These are phyloP conservation scores for Phytophthora syringae DNA, from an alignment of 352 stramenopile species.

Conservation along the genomic window DNA sequence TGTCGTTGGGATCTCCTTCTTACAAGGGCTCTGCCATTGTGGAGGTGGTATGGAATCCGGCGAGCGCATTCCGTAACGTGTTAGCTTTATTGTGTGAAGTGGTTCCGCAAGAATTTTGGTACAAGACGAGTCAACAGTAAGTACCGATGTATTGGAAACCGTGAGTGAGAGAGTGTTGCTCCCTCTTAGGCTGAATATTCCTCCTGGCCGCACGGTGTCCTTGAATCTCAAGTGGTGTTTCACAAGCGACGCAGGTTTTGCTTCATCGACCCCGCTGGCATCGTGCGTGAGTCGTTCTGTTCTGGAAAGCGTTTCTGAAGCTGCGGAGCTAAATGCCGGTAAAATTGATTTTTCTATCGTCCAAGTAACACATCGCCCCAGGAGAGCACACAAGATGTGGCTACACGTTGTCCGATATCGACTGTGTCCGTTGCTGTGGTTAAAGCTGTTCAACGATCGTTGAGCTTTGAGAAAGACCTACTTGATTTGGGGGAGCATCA, in stretches of 20 bases:
- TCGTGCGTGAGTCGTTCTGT: slow-evolving; percentile 75
- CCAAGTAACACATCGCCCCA: slow-evolving; percentile 25
- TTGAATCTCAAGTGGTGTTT: slow-evolving; percentile 78
- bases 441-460: slow-evolving; percentile 70
- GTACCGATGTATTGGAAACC: slow-evolving; percentile 6
- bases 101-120: slow-evolving; percentile 41
- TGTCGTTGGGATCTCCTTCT: slow-evolving; percentile 52
- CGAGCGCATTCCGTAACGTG: slow-evolving; percentile 53
- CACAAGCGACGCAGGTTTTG: slow-evolving; percentile 64
- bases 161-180: slow-evolving; percentile 24
- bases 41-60: slow-evolving; percentile 68
- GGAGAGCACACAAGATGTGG: slow-evolving; percentile 11
- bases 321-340: slow-evolving; percentile 57
- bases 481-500: slow-evolving; percentile 85
- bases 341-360: slow-evolving; percentile 63
- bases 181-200: slow-evolving; percentile 51
- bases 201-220: slow-evolving; percentile 36
- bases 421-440: slow-evolving; percentile 66
- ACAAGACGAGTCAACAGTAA: slow-evolving; percentile 16
- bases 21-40: slow-evolving; percentile 39
- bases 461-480: slow-evolving; percentile 70
- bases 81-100: slow-evolving; percentile 57
- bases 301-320: slow-evolving; percentile 65
- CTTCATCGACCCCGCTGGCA: slow-evolving; percentile 61
- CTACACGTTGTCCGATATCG: slow-evolving; percentile 28